Conservation (phyloP, 129 eudicot species). For the Silybum marianum region DNA sequence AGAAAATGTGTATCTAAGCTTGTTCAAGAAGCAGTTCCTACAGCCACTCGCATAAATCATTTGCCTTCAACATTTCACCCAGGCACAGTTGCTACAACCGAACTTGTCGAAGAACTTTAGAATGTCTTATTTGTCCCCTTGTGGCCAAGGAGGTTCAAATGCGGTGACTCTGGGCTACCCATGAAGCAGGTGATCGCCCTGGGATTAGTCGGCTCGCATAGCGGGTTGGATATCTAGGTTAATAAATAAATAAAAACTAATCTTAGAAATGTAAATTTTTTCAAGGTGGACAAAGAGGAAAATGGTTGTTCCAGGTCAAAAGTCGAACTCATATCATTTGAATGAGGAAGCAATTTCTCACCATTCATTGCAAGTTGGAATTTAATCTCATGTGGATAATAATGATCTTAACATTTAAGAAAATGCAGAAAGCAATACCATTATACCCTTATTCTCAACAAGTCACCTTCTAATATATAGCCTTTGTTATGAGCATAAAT, state of each 20-base stretch:
- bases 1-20: background rate
- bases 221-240: no score
- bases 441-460: background rate
- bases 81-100: background rate
- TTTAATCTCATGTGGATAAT: background rate
- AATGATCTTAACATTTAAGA: background rate
- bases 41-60: background rate
- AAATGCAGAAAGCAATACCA: background rate
- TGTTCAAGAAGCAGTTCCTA: background rate
- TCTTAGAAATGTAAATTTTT: background rate
- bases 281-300: background rate
- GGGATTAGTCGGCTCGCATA: no score
- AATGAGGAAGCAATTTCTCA: background rate
- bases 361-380: background rate
- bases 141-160: no score
- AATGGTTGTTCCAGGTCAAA: background rate
- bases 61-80: background rate
- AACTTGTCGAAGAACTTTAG: background rate
- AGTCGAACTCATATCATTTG: background rate
- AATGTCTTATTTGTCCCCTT: background rate
- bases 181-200: no score
- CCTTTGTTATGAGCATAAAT: background rate
- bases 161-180: no score
- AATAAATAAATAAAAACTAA: no score
- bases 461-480: background rate